Evolutionary conservation across 1,284 basidiomycete genomes (phyloP), one percentile per base, ranked within the genome.

Genomic region (Xerocomus amazonicus): DNA sequence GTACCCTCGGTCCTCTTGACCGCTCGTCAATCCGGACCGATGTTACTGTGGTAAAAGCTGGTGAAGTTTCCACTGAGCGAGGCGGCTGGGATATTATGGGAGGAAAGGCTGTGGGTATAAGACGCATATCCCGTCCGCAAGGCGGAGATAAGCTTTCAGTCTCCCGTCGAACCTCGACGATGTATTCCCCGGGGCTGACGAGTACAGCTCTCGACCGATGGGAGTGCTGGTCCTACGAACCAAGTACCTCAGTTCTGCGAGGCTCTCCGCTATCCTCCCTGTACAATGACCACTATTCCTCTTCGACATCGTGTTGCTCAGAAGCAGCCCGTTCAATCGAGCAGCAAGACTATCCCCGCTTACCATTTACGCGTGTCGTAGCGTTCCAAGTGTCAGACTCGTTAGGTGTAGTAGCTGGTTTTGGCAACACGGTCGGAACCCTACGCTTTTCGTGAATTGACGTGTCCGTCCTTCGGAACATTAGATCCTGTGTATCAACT

Each of bases 161-260:
- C 34, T 48, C 57, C 16, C 50, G 53, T 42, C 56, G 43, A 57
- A 56, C 34, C 27, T 53, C 48, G 53, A 45, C 52, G 46, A 58
- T 37, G 17, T 59, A 62, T 26, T 59, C 61, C 3, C 61, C 70
- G 16, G 84, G 84, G 6, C 64, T 90, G 48, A 80, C 83, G 23
- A 60, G 69, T 16, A 74, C 83, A 13, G 81, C 81, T 19, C 66
- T 91, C 43, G 84, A 90, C 54, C 73, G 88, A 49, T 91, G 88
- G 89, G 87, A 91, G 58, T 60, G 87, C 29, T 91, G 88, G 88
- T 77, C 73, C 34, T 85, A 86, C 59, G 84, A 90, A 59, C 79
- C 80, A 4, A 66, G 73, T 5, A 67, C 72, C 16, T 67, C 74
- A 10, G 62, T 65, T 27, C 51, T 84, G 44, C 76, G 76, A 47